These are phyloP conservation scores for Phoma herbarum DNA, from an alignment of 2,329 filamentous ascomycete genomes.

Conservation along the genomic window DNA sequence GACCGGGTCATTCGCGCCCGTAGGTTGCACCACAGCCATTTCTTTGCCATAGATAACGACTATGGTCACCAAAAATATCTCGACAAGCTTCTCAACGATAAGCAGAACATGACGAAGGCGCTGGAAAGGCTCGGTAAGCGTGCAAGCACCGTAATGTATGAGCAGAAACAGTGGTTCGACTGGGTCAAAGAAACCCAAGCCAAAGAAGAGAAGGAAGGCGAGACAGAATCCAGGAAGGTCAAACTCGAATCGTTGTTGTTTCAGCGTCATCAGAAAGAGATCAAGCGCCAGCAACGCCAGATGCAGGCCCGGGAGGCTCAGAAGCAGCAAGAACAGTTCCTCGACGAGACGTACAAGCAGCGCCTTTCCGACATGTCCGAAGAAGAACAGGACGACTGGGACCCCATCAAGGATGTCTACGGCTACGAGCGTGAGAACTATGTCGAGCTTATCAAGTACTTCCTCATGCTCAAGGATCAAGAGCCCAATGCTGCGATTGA, in stretches of 20 bases:
- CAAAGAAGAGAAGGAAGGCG: conserved; percentile 56
- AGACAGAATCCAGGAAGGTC: conserved; percentile 61
- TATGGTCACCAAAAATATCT: conserved; percentile 57
- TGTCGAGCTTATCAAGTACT: conserved; percentile 57
- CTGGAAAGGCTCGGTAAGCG: conserved; percentile 56
- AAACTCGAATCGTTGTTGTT: conserved; percentile 60
- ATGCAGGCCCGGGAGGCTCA: conserved; percentile 54
- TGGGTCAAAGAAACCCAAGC: conserved; percentile 58
- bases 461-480: conserved; percentile 54
- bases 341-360: conserved; percentile 56
- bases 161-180: conserved; percentile 59
- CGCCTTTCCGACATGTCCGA: conserved; percentile 51
- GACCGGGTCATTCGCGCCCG: conserved; percentile 55
- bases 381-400: conserved; percentile 54
- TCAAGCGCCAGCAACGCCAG: conserved; percentile 53
- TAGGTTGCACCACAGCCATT: conserved; percentile 55
- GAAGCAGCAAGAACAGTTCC: conserved; percentile 55
- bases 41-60: conserved; percentile 55
- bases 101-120: conserved; percentile 49
- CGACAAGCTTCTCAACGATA: conserved; percentile 50
- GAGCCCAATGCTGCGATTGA: conserved; percentile 3
- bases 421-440: conserved; percentile 57
- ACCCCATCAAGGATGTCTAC: conserved; percentile 59
- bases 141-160: conserved; percentile 56
- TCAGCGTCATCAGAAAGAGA: conserved; percentile 57